Percentiles rank a stretch among this genome's conserved stretches.
Evolutionary conservation across 768 basidiomycete species (phyloP).

Genomic region (Tulasnella sp.): DNA sequence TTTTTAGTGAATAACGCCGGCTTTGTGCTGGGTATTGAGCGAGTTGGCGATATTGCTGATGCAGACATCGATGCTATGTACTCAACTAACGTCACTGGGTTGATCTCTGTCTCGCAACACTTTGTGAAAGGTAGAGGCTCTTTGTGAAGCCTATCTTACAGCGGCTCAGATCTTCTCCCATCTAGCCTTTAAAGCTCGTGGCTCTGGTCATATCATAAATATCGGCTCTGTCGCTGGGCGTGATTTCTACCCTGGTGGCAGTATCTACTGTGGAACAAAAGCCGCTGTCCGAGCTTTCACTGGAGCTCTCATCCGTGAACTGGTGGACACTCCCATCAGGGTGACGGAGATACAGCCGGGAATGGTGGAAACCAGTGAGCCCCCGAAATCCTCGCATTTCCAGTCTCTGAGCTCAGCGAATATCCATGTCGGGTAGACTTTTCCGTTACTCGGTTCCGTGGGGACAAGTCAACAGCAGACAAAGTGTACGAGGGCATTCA

Average conservation of each 20-base stretch:
- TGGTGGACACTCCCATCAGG: conserved; percentile 86
- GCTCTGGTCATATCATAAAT: conserved; percentile 79
- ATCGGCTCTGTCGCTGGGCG: conserved; percentile 85
- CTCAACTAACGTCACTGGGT: conserved; percentile 54
- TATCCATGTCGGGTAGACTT: too few relatives aligned
- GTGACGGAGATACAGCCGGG: conserved; percentile 93
- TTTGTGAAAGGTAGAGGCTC: conserved; percentile 42
- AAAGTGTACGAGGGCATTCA: conserved; percentile 85
- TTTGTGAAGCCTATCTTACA: not conserved
- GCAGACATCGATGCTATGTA: conserved; percentile 78
- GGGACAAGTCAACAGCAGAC: conserved; percentile 70
- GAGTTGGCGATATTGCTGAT: conserved; percentile 70
- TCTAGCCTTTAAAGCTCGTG: conserved; percentile 65
- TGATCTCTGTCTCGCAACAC: conserved; percentile 75
- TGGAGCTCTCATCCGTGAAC: conserved; percentile 66
- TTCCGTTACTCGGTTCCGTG: conserved; percentile 80
- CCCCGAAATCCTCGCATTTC: too few relatives aligned
- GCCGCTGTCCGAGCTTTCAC: conserved; percentile 81
- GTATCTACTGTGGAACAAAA: conserved; percentile 89
- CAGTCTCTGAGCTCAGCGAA: too few relatives aligned
- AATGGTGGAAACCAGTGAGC: conserved; percentile 60
- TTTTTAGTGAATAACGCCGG: conserved; percentile 68
- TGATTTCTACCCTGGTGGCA: conserved; percentile 82
- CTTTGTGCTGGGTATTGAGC: conserved; percentile 79
- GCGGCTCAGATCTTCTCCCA: too few relatives aligned